Conservation (phyloP, 140 eudicot species). For the Flaveria floridana region DNA sequence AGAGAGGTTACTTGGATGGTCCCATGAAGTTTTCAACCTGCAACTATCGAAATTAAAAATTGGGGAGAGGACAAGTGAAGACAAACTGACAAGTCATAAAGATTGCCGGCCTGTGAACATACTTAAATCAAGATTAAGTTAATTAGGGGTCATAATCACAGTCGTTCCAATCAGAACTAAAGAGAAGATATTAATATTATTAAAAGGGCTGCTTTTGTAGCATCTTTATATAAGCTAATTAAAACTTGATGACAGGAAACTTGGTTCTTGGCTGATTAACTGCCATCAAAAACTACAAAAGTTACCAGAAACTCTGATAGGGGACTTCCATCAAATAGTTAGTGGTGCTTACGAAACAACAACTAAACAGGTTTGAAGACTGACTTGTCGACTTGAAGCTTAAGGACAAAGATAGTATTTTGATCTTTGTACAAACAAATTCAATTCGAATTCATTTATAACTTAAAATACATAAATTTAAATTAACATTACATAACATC, state of each 20-base stretch:
- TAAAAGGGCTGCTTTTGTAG: not conserved
- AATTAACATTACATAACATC: not conserved
- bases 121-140: slow-evolving; percentile 24
- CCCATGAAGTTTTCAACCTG: not conserved
- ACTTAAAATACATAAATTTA: not conserved
- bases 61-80: slow-evolving; percentile 6
- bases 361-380: too few species aligned
- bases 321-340: slow-evolving; percentile 26
- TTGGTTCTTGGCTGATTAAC: not conserved
- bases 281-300: not conserved
- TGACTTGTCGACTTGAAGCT: not conserved
- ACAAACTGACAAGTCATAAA: slow-evolving; percentile 18
- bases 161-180: slow-evolving; percentile 20
- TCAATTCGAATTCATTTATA: not conserved
- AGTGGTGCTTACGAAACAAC: not conserved
- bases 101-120: slow-evolving; percentile 38
- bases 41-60: slow-evolving; percentile 10
- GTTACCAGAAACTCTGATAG: not conserved
- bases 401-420: not conserved
- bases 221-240: slow-evolving; percentile 14
- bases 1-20: not conserved
- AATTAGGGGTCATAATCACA: slow-evolving; percentile 29
- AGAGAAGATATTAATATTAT: not conserved
- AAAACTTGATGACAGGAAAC: slow-evolving; percentile 23
- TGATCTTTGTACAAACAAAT: not conserved